phyloP scores from a whole-genome alignment of 2,329 filamentous ascomycete species.

The Xylaria digitata region DNA sequence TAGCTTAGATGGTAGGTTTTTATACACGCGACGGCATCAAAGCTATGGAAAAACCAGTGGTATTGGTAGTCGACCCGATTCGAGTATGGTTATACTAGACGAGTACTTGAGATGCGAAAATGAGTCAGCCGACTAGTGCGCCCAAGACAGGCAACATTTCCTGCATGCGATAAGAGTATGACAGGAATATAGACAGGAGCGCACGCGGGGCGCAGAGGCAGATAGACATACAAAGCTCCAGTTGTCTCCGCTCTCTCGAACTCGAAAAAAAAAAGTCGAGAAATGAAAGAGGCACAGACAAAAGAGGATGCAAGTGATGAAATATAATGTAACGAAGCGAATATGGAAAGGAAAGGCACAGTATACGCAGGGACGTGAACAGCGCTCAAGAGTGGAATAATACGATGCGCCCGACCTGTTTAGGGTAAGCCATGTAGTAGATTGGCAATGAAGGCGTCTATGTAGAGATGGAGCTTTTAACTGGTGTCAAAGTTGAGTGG shows the following conservation, averaged over 20 bases:
- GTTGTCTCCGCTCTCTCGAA: not conserved
- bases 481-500: too few relatives aligned
- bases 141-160: slow-evolving; percentile 3
- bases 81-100: slow-evolving; percentile 4
- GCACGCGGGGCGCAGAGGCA: not conserved
- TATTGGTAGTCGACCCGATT: not conserved
- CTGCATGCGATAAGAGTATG: slow-evolving; percentile 7
- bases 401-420: slow-evolving; percentile 22
- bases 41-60: not conserved
- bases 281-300: slow-evolving; percentile 1
- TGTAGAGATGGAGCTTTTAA: slow-evolving; percentile 1
- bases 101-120: not conserved
- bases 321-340: slow-evolving; percentile 24
- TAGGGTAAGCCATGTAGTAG: not conserved
- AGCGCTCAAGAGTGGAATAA: slow-evolving; percentile 5
- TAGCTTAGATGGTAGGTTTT: slow-evolving; percentile 3
- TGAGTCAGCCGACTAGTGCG: slow-evolving; percentile 7
- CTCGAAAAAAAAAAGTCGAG: slow-evolving; percentile 1
- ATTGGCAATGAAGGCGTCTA: too few relatives aligned
- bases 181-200: not conserved
- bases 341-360: slow-evolving; percentile 23
- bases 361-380: slow-evolving; percentile 6
- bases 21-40: slow-evolving; percentile 13
- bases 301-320: not conserved
- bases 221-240: slow-evolving; percentile 16